Evolutionary conservation across 1,139 yeast species (phyloP).

Genomic region (Candida sp.): DNA sequence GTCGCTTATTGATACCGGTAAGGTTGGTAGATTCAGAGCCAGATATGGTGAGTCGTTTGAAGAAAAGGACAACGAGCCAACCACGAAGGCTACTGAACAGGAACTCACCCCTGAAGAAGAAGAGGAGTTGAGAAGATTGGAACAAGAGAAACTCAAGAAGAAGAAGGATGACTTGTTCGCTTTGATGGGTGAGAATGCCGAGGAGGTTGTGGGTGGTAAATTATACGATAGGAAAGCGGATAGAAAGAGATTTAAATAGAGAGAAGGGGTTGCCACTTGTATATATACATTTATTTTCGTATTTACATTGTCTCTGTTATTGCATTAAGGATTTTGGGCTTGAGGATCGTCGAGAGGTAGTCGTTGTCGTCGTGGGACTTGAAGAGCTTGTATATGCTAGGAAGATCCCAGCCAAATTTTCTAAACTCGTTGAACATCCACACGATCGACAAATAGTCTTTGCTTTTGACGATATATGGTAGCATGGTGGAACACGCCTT

Average conservation of each 20-base stretch:
- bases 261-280: conserved; percentile 4
- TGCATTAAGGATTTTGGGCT: conserved; percentile 1
- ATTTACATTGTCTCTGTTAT: neutral
- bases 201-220: conserved; percentile 63
- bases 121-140: conserved; percentile 17
- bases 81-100: neutral
- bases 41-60: conserved; percentile 61
- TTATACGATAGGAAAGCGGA: conserved; percentile 54
- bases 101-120: conserved; percentile 17
- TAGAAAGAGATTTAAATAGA: conserved; percentile 30
- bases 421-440: conserved; percentile 43
- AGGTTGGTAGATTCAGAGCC: conserved; percentile 82
- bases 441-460: conserved; percentile 12
- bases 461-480: conserved; percentile 12
- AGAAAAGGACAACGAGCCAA: conserved; percentile 15
- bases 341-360: conserved; percentile 12
- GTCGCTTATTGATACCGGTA: conserved; percentile 78
- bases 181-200: conserved; percentile 64
- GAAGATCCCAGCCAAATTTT: conserved; percentile 28
- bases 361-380: conserved; percentile 9
- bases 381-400: conserved; percentile 20
- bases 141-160: conserved; percentile 16
- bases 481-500: conserved; percentile 20
- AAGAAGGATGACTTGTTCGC: conserved; percentile 57
- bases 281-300: conserved; percentile 20